Evolutionary conservation across 306 rosid species (phyloP), one percentile per base, ranked within the genome.

Genomic region (Quercus ilex): DNA sequence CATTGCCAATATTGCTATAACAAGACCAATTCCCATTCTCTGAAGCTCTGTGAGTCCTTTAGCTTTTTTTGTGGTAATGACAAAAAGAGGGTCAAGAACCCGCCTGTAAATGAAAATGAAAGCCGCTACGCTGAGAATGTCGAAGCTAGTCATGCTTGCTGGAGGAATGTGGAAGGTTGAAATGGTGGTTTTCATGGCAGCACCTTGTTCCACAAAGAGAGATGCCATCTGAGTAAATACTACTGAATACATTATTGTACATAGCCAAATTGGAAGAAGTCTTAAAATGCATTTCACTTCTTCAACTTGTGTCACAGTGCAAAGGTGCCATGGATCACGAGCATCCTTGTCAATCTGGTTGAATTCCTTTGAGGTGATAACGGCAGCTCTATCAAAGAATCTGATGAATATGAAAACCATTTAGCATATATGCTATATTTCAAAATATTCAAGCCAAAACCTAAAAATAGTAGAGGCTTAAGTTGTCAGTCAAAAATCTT

Each of bases 141-240:
- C 97, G 14, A 93, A 93, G 79, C 90, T 69, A 7, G 97, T 91
- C 97, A 93, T 93, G 88, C 96, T 88, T 71, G 97, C 97, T 0
- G 96, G 97, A 20, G 96, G 97, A 68, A 92, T 78, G 69, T 89
- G 85, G 80, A 93, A 93, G 49, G 73, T 53, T n/a, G 90, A 83
- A 5, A 93, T 41, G 69, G 63, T 79, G 19, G 92, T 89, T 35
- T 88, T 83, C 97, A 92, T 92, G 20, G 81, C 88, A 41, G 89
- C 92, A 52, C 97, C 97, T 91, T 92, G 97, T 74, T 89, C 97
- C 53, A 92, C 94, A 80, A 92, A 92, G 41, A 89, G 89, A 55
- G 97, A 91, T 28, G 92, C 94, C 97, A 90, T 92, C 78, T 92
- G 97, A n/a, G 96, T 88, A 82, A 92, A 92, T 35, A 91, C 92